Evolutionary conservation across 2,329 filamentous ascomycete genomes (phyloP), one percentile per base, ranked within the genome.

Genomic region (Exutisphaerella laricina): DNA sequence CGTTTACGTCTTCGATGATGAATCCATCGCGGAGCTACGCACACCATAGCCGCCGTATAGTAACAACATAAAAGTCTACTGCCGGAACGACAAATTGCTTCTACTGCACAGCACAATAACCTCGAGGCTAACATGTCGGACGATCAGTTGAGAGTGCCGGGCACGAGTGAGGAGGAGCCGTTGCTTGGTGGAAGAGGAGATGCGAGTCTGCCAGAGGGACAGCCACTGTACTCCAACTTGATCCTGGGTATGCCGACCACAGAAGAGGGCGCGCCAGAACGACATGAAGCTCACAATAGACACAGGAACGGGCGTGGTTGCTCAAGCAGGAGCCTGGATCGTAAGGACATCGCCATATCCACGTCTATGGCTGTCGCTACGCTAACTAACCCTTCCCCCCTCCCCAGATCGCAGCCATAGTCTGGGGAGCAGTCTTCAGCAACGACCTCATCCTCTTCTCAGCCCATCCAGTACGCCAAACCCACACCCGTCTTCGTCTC

Each of bases 381-480:
- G n/a, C n/a, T n/a, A n/a, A n/a, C n/a, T n/a, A n/a, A n/a, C n/a
- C n/a, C n/a, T n/a, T n/a, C n/a, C n/a, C n/a, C n/a, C 25, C 17
- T 34, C 18, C 47, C 25, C 49, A 79, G 75, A 77, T 96, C 49
- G 71, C 80, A 36, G 78, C 79, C 25, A 78, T 90, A 43, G 74
- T 94, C 53, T 95, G 88, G 87, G 78, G 79, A 33, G 77, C 77
- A 43, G 77, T 96, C 51, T 79, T 95, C 60, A 76, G 79, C 30
- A 73, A 75, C 32, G 64, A 82, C 21, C 61, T 94, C 49, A 85
- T 86, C 28, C 79, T 95, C 56, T 95, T 97, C 75, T 88, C 87
- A 13, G 80, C 83, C 6, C 90, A 97, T 65, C 90, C 90, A 5
- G n/a, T n/a, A n/a, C n/a, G n/a, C n/a, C n/a, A n/a, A n/a, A n/a